Evolutionary conservation across 345 rosid genomes (phyloP), one percentile per base, ranked within the genome.

Genomic region (Cardamine chenopodiifolia): DNA sequence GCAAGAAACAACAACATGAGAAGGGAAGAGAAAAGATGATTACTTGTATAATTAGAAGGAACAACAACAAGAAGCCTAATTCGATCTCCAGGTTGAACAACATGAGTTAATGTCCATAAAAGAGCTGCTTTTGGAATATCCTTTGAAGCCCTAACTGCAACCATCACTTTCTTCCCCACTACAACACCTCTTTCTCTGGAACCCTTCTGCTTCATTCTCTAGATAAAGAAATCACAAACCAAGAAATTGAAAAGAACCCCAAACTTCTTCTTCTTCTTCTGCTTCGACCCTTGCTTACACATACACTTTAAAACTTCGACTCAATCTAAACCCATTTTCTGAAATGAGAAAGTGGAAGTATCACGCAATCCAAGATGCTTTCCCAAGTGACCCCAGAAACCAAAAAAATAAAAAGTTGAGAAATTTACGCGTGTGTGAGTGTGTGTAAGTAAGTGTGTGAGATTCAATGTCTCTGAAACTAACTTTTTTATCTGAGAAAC

Each of bases 81-180:
- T 70, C 81, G 84, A 75, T 93, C 94, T 49, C 92, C 94, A 77
- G 97, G 92, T 68, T 91, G 96, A 66, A 85, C 92, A 70, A 93
- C 96, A 78, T 93, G 98, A 83, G 94, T 93, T 82, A 91, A 83
- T 68, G 94, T 90, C 98, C 98, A 93, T 20, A 83, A 79, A 13
- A 93, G 54, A 82, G 94, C 97, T 75, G 84, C 87, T 75, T 83
- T 89, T 3, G 98, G 86, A 44, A 93, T 91, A 62, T 91, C 98
- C 83, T 88, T 93, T 18, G 94, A 85, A 59, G 98, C 97, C 76
- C 77, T 87, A 55, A 91, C 92, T 20, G 92, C 98, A 74, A 93
- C 92, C 74, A 93, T 83, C 58, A 88, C 89, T 26, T 82, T 87
- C 83, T 91, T 93, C 80, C 86, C 90, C 23, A 78, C 65, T 67